Base-by-base conservation (phyloP, 257 asterid species). In the Verbascum thapsus region DNA sequence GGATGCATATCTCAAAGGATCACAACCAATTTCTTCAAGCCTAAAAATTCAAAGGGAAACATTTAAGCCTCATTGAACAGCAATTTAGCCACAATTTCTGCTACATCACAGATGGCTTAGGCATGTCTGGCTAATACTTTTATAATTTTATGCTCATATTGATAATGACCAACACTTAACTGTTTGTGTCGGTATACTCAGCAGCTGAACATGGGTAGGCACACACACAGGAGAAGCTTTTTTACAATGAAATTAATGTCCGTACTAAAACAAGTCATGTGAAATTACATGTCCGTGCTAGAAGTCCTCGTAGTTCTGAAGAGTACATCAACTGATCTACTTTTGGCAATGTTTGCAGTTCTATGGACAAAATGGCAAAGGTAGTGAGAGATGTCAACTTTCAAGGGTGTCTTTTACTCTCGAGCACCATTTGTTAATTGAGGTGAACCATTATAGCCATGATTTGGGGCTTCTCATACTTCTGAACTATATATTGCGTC, bases 121-220 rank as follows among this genome's bases (percentile, higher is more conserved):
- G 30, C 41, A 20, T 34, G 8, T 67, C 61, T 39, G 38, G 49
- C 18, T 50, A 7, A 40, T 12, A 41, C 26, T 19, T 12, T 26
- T 23, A 38, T 15, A 18, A 50, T 45, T 57, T 37, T 51, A 45
- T 56, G 58, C 39, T 67, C 41, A 66, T 55, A 59, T 23, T 23
- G 22, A 23, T 11, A 5, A 26, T 41, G 16, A 22, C 5, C 39
- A 58, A 11, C 1, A 58, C 64, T 26, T 26, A 26, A 26, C 32
- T 26, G 32, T 26, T 26, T 26, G 32, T 26, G 32, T 26, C 5
- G 2, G 32, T 26, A 26, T 26, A 26, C 2, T 26, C 32, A 26
- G 32, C 32, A 26, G 32, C 32, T 26, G 2, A 5, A 26, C 32
- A 26, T 26, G 32, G 2, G 5, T 26, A 50, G 7, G 55, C 55